These are phyloP conservation scores for Elsinoe fawcettii DNA, from an alignment of 2,329 filamentous ascomycete genomes.

Conservation along the genomic window DNA sequence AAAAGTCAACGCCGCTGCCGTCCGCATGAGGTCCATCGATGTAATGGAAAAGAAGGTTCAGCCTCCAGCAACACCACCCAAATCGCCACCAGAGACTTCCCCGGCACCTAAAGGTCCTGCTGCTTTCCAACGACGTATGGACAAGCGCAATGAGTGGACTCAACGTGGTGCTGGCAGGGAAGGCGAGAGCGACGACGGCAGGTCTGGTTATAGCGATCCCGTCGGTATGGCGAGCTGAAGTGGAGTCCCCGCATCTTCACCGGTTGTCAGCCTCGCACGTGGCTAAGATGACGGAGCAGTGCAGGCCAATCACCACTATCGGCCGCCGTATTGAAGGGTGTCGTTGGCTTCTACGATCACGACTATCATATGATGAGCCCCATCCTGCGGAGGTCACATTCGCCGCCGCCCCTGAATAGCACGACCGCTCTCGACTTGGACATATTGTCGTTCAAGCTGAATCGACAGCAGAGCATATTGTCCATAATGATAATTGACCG, in stretches of 20 bases:
- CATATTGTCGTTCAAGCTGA: no score
- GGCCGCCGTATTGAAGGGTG: no score
- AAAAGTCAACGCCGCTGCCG: neutral
- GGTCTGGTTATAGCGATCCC: neutral
- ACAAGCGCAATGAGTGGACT: conserved; percentile 8
- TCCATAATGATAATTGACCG: no score
- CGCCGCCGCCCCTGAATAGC: no score
- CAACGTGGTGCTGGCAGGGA: conserved; percentile 1
- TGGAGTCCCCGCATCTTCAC: neutral
- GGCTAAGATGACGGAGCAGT: no score
- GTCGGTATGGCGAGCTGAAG: neutral
- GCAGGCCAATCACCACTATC: no score
- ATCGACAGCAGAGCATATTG: no score
- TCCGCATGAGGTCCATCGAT: neutral
- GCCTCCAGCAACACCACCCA: neutral
- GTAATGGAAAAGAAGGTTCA: neutral
- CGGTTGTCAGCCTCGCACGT: neutral
- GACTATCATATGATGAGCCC: no score
- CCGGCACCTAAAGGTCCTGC: neutral
- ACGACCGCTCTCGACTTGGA: no score
- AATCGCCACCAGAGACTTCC: neutral
- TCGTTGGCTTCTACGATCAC: no score
- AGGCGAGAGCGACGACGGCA: neutral
- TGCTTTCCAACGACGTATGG: conserved; percentile 7
- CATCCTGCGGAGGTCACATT: no score